Evolutionary conservation across 768 basidiomycete species (phyloP), one percentile per base, ranked within the genome.

Genomic region (Daedalea quercina): DNA sequence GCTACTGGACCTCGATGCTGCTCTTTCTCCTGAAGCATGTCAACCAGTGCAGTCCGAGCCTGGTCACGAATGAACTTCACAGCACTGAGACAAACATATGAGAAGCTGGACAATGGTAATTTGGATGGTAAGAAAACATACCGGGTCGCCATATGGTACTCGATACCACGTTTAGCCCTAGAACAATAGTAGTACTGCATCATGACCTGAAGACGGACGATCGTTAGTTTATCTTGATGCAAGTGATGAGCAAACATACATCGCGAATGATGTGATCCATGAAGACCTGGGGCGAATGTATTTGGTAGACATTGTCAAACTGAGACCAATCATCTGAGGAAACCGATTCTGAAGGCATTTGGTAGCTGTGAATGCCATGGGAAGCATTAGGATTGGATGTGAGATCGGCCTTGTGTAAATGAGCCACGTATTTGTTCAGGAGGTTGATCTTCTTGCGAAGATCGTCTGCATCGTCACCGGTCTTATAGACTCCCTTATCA

Each of bases 231-330:
- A 31, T 33, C 25, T 9, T 24, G 47, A 47, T 22, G 44, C 2
- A 35, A 33, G 9, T 34, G 20, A 12, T 37, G 41, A 12, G 28
- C 2, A 6, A 25, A 71, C 85, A 61, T 60, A 94, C 90, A 67
- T 94, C 87, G 56, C 93, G 83, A 26, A 85, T 81, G 23, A 80
- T 76, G 62, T 82, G 83, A 60, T 84, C 85, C 72, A 93, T 74
- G 60, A 82, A 84, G 44, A 95, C 76, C 45, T 81, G 85, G 1
- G 93, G 94, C 55, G 81, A 87, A 67, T 96, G 93, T 15, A 93
- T 77, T 62, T 95, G 90, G 63, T 94, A 91, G 23, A 94, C 91
- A 60, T 94, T 89, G 63, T 89, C 85, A 68, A 95, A 97, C 54
- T 84, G 80, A 1, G 77, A 79, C 87, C 82, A 85, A 61, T 90